Evolutionary conservation across 2,329 filamentous ascomycete genomes (phyloP), one percentile per base, ranked within the genome.

Genomic region (Plectosphaerella plurivora): DNA sequence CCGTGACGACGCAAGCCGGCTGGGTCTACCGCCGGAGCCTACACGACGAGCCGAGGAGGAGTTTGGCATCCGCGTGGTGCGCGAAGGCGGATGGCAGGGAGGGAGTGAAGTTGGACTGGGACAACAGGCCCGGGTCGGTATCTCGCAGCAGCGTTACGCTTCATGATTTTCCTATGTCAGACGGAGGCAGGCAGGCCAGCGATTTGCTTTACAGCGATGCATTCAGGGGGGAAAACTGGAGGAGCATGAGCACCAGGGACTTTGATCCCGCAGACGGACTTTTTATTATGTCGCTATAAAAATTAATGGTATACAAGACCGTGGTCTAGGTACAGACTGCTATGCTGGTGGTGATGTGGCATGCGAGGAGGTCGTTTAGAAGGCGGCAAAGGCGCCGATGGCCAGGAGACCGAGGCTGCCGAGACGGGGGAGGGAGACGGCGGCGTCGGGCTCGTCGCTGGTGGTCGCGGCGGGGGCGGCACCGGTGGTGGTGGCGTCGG

Each of bases 71-170:
- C 53, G 45, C 3, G 56, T 58, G 9, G 46, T 52, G 37, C 39
- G 56, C 2, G 56, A 48, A 0, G 56, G 56, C 0, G 56, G 56
- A 0, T 58, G 56, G 56, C 55, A 55, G 5, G 56, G 56, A 11
- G 56, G 56, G 1, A 53, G 54, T 44, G 56, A 58, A 15, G 56
- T 58, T 3, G 56, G 56, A 15, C 45, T 58, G 22, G 56, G 56
- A 9, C 55, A 53, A 11, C 14, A 57, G 49, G 56, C 56, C 4
- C 9, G 56, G n/a, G 55, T 58, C 24, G 54, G 54, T 5, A 28
- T 53, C 9, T 52, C 50, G 41, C 56, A 58, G 33, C 41, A 20
- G n/a, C 16, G 16, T 18, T 20, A 20, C 15, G 41, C 41, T n/a
- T 18, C n/a, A 20, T 44, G 18, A 44, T 44, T 44, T 44, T 44